Percentiles rank a stretch among this genome's conserved stretches.
These are phyloP conservation scores for Kitagawia praeruptora DNA, from an alignment of 129 eudicot genomes.

Conservation along the genomic window DNA sequence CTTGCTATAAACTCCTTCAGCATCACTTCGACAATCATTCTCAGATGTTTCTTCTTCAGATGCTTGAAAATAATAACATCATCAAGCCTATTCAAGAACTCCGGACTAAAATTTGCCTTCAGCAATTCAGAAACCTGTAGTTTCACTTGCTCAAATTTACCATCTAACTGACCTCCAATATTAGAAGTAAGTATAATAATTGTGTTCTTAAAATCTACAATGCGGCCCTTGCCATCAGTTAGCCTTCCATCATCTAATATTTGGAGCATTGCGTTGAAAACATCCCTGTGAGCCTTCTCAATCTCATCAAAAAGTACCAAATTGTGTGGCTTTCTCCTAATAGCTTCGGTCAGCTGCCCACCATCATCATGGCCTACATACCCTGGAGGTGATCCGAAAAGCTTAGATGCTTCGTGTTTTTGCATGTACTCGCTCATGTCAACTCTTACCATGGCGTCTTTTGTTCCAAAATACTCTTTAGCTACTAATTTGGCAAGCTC, in stretches of 20 bases:
- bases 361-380: constrained; percentile 47
- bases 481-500: constrained; percentile 14
- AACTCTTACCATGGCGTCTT: constrained; percentile 6
- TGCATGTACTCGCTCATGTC: constrained; percentile 18
- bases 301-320: constrained; percentile 46
- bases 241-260: constrained; percentile 48
- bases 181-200: constrained; percentile 42
- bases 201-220: constrained; percentile 43
- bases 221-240: constrained; percentile 43
- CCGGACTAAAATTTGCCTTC: constrained; percentile 32
- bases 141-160: constrained; percentile 26
- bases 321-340: constrained; percentile 31
- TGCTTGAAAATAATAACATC: constrained; percentile 35
- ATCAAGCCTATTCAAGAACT: constrained; percentile 37
- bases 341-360: constrained; percentile 45
- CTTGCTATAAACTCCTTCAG: constrained; percentile 32
- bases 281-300: constrained; percentile 48
- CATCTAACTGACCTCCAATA: constrained; percentile 28
- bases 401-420: constrained; percentile 26
- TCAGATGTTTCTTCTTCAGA: constrained; percentile 22
- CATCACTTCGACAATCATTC: constrained; percentile 34
- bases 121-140: constrained; percentile 24
- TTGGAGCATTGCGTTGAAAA: constrained; percentile 41
- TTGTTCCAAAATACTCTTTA: constrained; percentile 15
- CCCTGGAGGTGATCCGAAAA: constrained; percentile 48